A percentile compares a stretch with the other conserved stretches of the same genome.
These are phyloP conservation scores for Backusella tarrabulga DNA, from an alignment of 192 early-diverging fungal species.

Conservation along the genomic window DNA sequence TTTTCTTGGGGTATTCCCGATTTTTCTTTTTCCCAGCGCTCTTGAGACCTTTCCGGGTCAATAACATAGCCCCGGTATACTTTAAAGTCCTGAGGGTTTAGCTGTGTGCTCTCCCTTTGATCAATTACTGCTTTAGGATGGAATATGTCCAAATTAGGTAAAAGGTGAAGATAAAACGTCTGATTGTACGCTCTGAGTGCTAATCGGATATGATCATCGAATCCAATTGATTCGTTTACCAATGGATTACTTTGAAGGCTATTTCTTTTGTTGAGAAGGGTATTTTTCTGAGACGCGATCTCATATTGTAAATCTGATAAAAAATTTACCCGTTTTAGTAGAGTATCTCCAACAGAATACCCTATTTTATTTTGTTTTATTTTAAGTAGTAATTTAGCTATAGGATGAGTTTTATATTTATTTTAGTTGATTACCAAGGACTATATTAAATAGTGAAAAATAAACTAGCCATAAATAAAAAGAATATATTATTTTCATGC, in stretches of 20 bases:
- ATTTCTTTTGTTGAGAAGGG: conserved; percentile 11
- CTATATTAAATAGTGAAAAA: neutral
- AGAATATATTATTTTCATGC: neutral
- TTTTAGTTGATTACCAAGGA: neutral
- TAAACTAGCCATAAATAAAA: conserved; percentile 5
- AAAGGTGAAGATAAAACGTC: conserved; percentile 62
- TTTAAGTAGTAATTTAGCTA: neutral
- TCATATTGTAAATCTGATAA: neutral
- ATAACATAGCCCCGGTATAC: conserved; percentile 57
- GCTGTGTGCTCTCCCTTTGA: conserved; percentile 23
- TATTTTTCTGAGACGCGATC: conserved; percentile 12
- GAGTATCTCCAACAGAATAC: neutral
- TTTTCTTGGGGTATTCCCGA: conserved; percentile 30
- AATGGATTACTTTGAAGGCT: neutral
- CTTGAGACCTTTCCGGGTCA: conserved; percentile 19
- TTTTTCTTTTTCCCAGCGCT: conserved; percentile 13
- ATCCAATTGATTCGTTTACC: neutral
- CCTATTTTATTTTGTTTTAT: neutral
- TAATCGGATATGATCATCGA: conserved; percentile 56
- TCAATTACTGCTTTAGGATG: conserved; percentile 57
- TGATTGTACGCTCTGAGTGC: conserved; percentile 60
- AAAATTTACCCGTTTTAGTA: neutral
- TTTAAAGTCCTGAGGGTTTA: conserved; percentile 37
- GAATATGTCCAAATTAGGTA: conserved; percentile 68
- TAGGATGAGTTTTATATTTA: neutral